Evolutionary conservation across 768 basidiomycete species (phyloP).

Genomic region (Mycena filopes): DNA sequence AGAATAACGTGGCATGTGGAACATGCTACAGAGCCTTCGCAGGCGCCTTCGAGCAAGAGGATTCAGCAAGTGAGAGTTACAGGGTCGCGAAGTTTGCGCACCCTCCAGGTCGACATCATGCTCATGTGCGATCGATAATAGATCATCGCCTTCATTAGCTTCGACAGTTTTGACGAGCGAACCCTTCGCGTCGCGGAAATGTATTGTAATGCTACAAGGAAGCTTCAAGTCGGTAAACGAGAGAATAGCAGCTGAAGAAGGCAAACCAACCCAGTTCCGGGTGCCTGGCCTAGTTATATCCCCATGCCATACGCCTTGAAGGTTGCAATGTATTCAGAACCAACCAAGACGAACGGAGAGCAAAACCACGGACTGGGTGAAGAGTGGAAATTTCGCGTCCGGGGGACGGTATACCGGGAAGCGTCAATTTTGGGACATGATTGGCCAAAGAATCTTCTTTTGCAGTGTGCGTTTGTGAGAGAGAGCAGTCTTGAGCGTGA

Average conservation of each 20-base stretch:
- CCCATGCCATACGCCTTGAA: slow-evolving; percentile 55
- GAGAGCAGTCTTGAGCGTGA: slow-evolving; percentile 21
- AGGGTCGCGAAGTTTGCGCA: slow-evolving; percentile 44
- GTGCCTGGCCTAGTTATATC: slow-evolving; percentile 65
- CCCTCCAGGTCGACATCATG: slow-evolving; percentile 97
- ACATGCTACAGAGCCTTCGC: slow-evolving; percentile 96
- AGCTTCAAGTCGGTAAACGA: slow-evolving; percentile 15
- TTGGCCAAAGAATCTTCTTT: slow-evolving; percentile 10
- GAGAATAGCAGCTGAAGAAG: not conserved
- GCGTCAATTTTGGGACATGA: not conserved
- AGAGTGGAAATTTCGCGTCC: slow-evolving; percentile 27
- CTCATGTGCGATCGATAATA: slow-evolving; percentile 92
- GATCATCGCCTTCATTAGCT: slow-evolving; percentile 93
- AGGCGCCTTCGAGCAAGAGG: slow-evolving; percentile 73
- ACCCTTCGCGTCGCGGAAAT: slow-evolving; percentile 92
- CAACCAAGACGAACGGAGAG: not conserved
- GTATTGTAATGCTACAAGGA: slow-evolving; percentile 79
- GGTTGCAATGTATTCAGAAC: not conserved
- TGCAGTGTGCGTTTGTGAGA: slow-evolving; percentile 18
- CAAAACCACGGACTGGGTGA: slow-evolving; percentile 24
- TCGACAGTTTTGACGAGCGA: slow-evolving; percentile 87
- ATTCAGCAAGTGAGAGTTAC: not conserved
- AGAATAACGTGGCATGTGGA: slow-evolving; percentile 98
- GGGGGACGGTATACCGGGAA: not conserved
- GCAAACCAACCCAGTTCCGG: slow-evolving; percentile 72